Conservation (phyloP, 176 grass and related monocot genomes). For the Paspalum vaginatum region DNA sequence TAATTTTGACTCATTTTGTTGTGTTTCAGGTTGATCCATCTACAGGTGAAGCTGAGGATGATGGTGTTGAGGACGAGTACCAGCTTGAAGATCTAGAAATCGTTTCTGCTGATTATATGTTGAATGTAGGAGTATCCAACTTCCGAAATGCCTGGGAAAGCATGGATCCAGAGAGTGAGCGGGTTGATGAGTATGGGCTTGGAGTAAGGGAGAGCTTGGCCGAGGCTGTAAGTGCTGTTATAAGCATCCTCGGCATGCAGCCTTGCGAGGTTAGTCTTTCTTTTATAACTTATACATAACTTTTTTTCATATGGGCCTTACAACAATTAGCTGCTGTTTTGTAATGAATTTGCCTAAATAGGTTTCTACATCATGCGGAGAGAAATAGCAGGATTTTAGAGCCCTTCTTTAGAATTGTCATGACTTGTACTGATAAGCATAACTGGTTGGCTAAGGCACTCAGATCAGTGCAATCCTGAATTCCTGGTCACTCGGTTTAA, state of each 20-base stretch:
- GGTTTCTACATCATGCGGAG: neutral
- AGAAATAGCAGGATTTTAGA: neutral
- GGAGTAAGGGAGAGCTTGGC: slow-evolving; percentile 86
- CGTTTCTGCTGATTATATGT: slow-evolving; percentile 86
- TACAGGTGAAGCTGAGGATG: slow-evolving; percentile 85
- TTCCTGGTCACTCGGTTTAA: neutral
- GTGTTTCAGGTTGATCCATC: slow-evolving; percentile 78
- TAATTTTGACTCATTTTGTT: slow-evolving; percentile 33
- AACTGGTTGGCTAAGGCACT: neutral
- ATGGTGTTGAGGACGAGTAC: slow-evolving; percentile 98
- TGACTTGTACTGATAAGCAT: neutral
- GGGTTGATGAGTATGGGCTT: slow-evolving; percentile 89
- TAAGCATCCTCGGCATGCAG: slow-evolving; percentile 94
- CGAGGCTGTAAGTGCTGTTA: slow-evolving; percentile 88
- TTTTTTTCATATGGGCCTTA: neutral
- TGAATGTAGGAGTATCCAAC: slow-evolving; percentile 89
- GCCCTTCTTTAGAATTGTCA: neutral
- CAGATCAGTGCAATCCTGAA: neutral
- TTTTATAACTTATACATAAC: too few species aligned
- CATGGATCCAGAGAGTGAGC: slow-evolving; percentile 82
- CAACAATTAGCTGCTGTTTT: neutral
- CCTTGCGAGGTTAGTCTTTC: slow-evolving; percentile 74
- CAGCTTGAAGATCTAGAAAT: slow-evolving; percentile 97
- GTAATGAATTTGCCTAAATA: neutral
- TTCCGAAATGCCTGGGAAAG: slow-evolving; percentile 98